Conservation (phyloP, 495 filamentous ascomycete species). For the Baudoinia panamericana region DNA sequence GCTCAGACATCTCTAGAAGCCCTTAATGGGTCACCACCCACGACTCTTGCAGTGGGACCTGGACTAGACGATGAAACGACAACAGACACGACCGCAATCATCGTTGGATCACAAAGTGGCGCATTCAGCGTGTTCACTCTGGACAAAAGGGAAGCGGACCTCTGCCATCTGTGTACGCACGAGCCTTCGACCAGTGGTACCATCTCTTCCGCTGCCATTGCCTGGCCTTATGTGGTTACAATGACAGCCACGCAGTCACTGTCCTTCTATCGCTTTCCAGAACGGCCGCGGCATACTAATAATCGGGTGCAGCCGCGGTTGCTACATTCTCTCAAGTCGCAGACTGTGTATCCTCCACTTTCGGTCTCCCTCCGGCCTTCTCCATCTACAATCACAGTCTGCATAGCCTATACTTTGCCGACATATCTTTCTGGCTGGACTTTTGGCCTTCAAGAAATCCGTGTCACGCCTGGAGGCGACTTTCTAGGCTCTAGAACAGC, state of each 20-base stretch:
- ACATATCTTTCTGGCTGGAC: slow-evolving; percentile 66
- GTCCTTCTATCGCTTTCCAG: slow-evolving; percentile 54
- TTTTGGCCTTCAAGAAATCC: slow-evolving; percentile 78
- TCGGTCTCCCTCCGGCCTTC: slow-evolving; percentile 62
- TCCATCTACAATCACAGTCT: slow-evolving; percentile 49
- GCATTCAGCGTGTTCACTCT: slow-evolving; percentile 58
- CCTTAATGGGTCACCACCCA: slow-evolving; percentile 39
- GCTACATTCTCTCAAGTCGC: slow-evolving; percentile 68
- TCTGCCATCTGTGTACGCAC: slow-evolving; percentile 43
- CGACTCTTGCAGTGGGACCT: slow-evolving; percentile 54
- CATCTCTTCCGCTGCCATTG: slow-evolving; percentile 63
- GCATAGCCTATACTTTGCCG: slow-evolving; percentile 71
- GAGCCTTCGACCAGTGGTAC: slow-evolving; percentile 43
- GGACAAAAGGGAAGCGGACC: slow-evolving; percentile 29
- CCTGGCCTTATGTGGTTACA: slow-evolving; percentile 63
- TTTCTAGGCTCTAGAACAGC: slow-evolving; percentile 45
- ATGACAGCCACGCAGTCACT: slow-evolving; percentile 59
- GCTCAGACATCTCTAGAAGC: slow-evolving; percentile 31
- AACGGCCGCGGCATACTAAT: not conserved
- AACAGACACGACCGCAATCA: slow-evolving; percentile 35
- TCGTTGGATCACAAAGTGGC: slow-evolving; percentile 67
- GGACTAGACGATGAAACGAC: slow-evolving; percentile 34
- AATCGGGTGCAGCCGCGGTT: slow-evolving; percentile 39
- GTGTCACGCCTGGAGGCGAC: slow-evolving; percentile 41
- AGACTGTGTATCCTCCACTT: slow-evolving; percentile 65